Evolutionary conservation across 306 rosid genomes (phyloP).

Genomic region (Adenanthera pavonina): DNA sequence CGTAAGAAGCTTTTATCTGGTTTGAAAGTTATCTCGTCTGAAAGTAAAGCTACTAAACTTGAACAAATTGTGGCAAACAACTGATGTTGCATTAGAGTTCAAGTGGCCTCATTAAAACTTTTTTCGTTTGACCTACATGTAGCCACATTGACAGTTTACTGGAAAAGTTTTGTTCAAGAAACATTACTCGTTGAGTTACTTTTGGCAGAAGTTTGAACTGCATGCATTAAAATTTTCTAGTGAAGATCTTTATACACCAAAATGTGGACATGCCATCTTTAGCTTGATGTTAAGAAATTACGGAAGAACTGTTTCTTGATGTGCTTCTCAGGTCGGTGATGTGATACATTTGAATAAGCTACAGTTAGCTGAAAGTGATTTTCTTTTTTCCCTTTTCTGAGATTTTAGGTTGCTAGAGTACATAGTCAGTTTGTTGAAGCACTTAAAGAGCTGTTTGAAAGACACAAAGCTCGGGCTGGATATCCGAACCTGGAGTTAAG

Average conservation of each 20-base stretch:
- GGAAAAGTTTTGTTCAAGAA: not conserved
- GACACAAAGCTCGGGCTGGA: constrained; percentile 76
- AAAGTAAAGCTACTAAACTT: not conserved
- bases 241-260: constrained; percentile 10
- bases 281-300: not conserved
- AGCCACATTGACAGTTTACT: not conserved
- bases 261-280: constrained; percentile 3
- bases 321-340: constrained; percentile 10
- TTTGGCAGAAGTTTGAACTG: not conserved
- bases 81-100: not conserved
- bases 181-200: not conserved
- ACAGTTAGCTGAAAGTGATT: constrained; percentile 1
- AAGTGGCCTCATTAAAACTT: not conserved
- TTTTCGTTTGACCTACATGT: not conserved
- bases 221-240: constrained; percentile 18
- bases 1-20: constrained; percentile 4
- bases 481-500: constrained; percentile 68
- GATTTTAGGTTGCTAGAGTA: constrained; percentile 58
- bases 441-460: constrained; percentile 77
- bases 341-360: not conserved
- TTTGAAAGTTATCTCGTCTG: constrained; percentile 17
- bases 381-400: not conserved
- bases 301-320: constrained; percentile 26
- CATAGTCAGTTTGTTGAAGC: constrained; percentile 77
- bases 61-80: not conserved